Base-by-base conservation (phyloP, 2,329 filamentous ascomycete species). In the Colletotrichum sojae region DNA sequence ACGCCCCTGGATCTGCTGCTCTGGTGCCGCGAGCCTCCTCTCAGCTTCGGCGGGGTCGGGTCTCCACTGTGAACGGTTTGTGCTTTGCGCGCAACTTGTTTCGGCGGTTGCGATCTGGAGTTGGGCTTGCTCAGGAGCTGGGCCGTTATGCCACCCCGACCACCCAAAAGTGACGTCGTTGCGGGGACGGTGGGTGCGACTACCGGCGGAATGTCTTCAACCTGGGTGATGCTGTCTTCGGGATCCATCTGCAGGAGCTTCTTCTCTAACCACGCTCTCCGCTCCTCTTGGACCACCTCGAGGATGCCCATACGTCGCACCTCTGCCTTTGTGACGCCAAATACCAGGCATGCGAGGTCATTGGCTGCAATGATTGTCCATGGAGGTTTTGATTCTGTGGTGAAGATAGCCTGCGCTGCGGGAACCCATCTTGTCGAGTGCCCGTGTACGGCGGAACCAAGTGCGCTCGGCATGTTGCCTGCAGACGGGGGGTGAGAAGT, bases 341-440 rank as follows among this genome's bases (percentile, higher is more conserved):
- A 99, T n/a, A 98, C 92, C 51, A 99, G 85, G 80, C 96, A 99
- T 18, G 96, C 96, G 56, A 99, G 85, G 78, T 99, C 96, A 77
- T 99, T 99, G 57, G 96, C 96, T 3, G 96, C 94, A 61, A 98
- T 88, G 69, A 99, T 98, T 1, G 95, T 99, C 93, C 94, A 99
- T 3, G 95, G 96, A 9, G 94, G 89, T 72, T 92, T 90, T 15
- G 93, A 88, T 79, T 97, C 94, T n/a, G 96, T 99, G 8, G 95
- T 97, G 78, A 99, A 99, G 66, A 99, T 98, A 61, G 96, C 96
- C 79, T 99, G 96, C 5, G 95, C 93, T 49, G 94, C 93, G 8
- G 94, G 94, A 15, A 93, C 91, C 90, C 94, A 97, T 79, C 96
- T 90, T 75, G 93, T 96, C 67, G 94, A 92, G 80, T 98, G 95